phyloP scores from a whole-genome alignment of 345 rosid genomes.

The Pelargonium nanum region DNA sequence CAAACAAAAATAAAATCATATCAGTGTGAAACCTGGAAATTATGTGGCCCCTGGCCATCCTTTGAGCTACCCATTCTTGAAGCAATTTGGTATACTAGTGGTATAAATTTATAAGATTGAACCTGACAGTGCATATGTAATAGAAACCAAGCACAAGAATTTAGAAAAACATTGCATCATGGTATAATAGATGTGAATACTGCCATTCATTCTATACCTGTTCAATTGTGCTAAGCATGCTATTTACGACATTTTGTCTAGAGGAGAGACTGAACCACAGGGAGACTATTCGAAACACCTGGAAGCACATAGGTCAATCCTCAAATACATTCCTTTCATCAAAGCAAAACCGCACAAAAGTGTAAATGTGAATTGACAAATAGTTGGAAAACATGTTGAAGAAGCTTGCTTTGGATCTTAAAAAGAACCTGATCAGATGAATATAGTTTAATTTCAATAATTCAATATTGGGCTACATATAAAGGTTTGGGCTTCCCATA shows the following conservation, averaged over 20 bases:
- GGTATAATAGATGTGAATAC: background rate
- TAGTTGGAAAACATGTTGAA: background rate
- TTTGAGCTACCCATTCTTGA: conserved; percentile 86
- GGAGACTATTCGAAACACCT: conserved; percentile 84
- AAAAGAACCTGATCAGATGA: background rate
- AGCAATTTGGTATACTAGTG: conserved; percentile 90
- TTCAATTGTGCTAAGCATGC: conserved; percentile 55
- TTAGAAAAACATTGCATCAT: background rate
- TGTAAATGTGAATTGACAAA: background rate
- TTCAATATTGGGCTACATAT: too few species aligned
- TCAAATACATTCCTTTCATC: too few species aligned
- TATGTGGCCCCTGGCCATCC: conserved; percentile 52
- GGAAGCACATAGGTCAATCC: conserved; percentile 17
- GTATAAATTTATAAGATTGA: conserved; percentile 85
- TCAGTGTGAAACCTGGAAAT: conserved; percentile 57
- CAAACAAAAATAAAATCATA: conserved; percentile 3
- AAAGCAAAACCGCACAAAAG: background rate
- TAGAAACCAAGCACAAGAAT: background rate
- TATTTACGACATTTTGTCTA: conserved; percentile 51
- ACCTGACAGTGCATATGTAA: conserved; percentile 38
- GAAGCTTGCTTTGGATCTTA: background rate
- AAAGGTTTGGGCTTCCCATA: too few species aligned
- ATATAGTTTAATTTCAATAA: too few species aligned
- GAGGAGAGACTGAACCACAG: conserved; percentile 86
- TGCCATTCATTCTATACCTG: conserved; percentile 39